Conservation (phyloP, 2,329 filamentous ascomycete genomes). For the Leptosphaerulina australis region DNA sequence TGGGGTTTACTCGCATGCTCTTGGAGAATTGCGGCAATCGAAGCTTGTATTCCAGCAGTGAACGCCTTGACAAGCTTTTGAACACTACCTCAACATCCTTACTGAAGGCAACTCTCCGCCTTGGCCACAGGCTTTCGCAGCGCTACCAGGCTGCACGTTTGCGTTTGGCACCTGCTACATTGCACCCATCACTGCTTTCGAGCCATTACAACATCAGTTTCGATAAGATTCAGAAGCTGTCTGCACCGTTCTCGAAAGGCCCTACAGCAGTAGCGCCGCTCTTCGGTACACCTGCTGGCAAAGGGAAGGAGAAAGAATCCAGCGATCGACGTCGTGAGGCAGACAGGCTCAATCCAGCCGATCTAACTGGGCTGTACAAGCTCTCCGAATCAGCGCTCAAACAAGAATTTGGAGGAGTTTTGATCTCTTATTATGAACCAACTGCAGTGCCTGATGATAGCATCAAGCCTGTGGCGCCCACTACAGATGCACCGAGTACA, state of each 20-base stretch:
- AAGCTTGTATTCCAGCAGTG: slow-evolving; percentile 93
- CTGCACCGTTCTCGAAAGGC: slow-evolving; percentile 79
- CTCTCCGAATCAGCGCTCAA: slow-evolving; percentile 57
- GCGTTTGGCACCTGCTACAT: slow-evolving; percentile 67
- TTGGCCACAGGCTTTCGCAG: slow-evolving; percentile 86
- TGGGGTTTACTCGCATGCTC: slow-evolving; percentile 85
- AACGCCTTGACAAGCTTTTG: slow-evolving; percentile 84
- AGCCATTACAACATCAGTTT: slow-evolving; percentile 79
- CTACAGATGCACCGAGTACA: slow-evolving; percentile 64
- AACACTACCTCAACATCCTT: slow-evolving; percentile 84
- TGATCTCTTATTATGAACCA: slow-evolving; percentile 75
- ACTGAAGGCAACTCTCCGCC: slow-evolving; percentile 76
- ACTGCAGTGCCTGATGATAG: slow-evolving; percentile 40
- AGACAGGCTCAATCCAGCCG: slow-evolving; percentile 57
- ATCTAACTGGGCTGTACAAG: slow-evolving; percentile 75
- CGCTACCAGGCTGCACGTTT: slow-evolving; percentile 90
- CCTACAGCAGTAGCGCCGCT: slow-evolving; percentile 56
- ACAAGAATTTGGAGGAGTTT: slow-evolving; percentile 81
- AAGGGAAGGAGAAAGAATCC: slow-evolving; percentile 75
- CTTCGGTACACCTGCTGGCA: slow-evolving; percentile 63
- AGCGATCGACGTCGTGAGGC: slow-evolving; percentile 45
- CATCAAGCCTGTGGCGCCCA: slow-evolving; percentile 22
- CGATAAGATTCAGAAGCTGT: slow-evolving; percentile 83
- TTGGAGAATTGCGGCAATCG: slow-evolving; percentile 95
- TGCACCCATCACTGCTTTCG: slow-evolving; percentile 74